Percentiles rank a stretch among this genome's conserved stretches.
Evolutionary conservation across 2,329 filamentous ascomycete genomes (phyloP).

Genomic region (Cryphonectria japonica): DNA sequence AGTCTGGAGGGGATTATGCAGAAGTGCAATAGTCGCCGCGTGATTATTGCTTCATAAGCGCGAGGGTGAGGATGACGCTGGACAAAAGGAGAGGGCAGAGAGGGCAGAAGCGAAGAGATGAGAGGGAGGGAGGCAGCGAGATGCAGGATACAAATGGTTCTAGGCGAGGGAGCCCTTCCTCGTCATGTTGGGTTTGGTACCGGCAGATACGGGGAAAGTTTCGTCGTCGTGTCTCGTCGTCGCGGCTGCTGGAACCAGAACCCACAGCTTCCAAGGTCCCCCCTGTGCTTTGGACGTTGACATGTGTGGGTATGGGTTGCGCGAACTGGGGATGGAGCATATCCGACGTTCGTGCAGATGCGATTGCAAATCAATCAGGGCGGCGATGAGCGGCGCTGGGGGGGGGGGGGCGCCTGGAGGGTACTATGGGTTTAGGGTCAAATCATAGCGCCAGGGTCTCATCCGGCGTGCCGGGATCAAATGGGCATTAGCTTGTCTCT

Average conservation of each 20-base stretch:
- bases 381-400: neutral
- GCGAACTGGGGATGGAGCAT: neutral
- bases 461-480: constrained; percentile 1
- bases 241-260: constrained; percentile 11
- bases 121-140: neutral
- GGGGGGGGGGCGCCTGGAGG: neutral
- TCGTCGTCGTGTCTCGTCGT: constrained; percentile 10
- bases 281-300: neutral
- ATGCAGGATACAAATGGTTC: neutral
- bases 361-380: neutral
- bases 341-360: neutral
- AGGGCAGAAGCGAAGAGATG: neutral
- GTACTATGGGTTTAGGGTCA: neutral
- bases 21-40: constrained; percentile 9
- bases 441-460: neutral
- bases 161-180: neutral
- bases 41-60: constrained; percentile 11
- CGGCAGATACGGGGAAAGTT: constrained; percentile 3
- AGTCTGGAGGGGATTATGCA: constrained; percentile 21
- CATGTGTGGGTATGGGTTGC: neutral
- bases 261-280: constrained; percentile 12
- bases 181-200: constrained; percentile 2
- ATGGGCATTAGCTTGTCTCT: neutral
- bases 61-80: neutral
- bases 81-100: neutral